These are phyloP conservation scores for Teratosphaeria pseudoeucalypti DNA, from an alignment of 2,329 filamentous ascomycete species.

Conservation along the genomic window DNA sequence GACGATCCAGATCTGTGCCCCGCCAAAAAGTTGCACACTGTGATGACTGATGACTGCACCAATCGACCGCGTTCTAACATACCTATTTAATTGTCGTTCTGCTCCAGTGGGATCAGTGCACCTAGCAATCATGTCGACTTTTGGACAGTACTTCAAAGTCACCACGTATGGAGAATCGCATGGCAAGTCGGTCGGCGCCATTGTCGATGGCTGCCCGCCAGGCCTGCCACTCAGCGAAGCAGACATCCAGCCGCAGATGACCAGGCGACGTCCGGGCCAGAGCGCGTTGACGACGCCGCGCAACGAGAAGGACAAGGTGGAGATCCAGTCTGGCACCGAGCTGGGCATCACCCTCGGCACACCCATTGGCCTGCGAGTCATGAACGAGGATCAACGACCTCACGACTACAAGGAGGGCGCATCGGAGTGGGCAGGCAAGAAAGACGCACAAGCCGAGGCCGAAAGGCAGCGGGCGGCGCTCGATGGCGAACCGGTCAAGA, in stretches of 20 bases:
- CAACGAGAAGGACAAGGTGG: constrained; percentile 81
- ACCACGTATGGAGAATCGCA: constrained; percentile 84
- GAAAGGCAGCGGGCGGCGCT: background rate
- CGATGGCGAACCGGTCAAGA: background rate
- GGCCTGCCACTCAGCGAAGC: constrained; percentile 71
- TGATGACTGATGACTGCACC: background rate
- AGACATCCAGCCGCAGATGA: constrained; percentile 84
- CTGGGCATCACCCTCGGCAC: constrained; percentile 83
- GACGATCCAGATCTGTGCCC: background rate
- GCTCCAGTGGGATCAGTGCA: background rate
- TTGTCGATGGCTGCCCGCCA: constrained; percentile 85
- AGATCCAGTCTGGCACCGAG: constrained; percentile 89
- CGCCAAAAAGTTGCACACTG: background rate
- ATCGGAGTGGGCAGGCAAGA: background rate
- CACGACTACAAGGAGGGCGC: constrained; percentile 63
- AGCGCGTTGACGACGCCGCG: constrained; percentile 82
- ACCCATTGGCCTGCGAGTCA: constrained; percentile 76
- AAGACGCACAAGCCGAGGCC: background rate
- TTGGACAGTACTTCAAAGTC: constrained; percentile 70
- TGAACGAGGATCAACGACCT: constrained; percentile 87
- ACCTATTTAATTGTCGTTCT: background rate
- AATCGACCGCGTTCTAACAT: background rate
- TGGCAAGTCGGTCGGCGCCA: constrained; percentile 86
- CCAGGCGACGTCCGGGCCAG: constrained; percentile 78
- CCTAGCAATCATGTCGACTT: constrained; percentile 66